phyloP scores from a whole-genome alignment of 139 green algal genomes.

The Mesotaenium endlicherianum region DNA sequence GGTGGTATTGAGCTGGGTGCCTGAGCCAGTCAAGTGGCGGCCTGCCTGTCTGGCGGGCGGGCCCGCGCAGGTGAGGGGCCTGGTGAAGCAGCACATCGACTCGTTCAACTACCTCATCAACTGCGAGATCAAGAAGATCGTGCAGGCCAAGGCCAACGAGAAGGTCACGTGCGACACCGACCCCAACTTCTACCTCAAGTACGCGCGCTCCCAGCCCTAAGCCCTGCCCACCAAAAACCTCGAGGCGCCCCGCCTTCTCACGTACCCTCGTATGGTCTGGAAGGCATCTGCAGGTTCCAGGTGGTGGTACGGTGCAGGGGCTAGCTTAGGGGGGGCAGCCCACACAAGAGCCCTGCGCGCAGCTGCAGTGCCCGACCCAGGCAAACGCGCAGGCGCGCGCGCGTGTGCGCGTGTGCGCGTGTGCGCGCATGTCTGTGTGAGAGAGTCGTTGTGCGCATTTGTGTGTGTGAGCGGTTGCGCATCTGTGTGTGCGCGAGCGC shows the following conservation, averaged over 20 bases:
- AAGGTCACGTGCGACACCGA: conserved; percentile 90
- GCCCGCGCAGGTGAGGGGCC: conserved; percentile 77
- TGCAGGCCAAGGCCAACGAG: conserved; percentile 91
- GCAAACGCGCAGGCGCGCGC: neutral
- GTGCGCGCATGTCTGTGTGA: neutral
- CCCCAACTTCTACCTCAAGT: conserved; percentile 96
- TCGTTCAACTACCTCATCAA: conserved; percentile 98
- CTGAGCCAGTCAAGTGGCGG: neutral
- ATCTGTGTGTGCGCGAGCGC: neutral
- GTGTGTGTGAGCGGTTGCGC: neutral
- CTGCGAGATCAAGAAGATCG: conserved; percentile 95
- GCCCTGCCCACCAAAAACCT: neutral
- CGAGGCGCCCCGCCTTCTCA: no score
- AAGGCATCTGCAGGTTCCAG: no score
- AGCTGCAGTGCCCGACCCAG: no score
- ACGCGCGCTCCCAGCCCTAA: neutral
- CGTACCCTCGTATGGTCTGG: no score
- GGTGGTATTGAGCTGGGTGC: neutral
- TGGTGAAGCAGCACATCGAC: conserved; percentile 97
- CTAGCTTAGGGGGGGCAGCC: no score
- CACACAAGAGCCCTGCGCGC: no score
- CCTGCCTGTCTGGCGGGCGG: neutral
- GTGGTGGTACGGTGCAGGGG: no score
- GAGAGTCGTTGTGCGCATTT: neutral
- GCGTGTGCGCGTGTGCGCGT: neutral